Conservation (phyloP, 208 protist genomes). For the Blastocrithidia nonstop region DNA sequence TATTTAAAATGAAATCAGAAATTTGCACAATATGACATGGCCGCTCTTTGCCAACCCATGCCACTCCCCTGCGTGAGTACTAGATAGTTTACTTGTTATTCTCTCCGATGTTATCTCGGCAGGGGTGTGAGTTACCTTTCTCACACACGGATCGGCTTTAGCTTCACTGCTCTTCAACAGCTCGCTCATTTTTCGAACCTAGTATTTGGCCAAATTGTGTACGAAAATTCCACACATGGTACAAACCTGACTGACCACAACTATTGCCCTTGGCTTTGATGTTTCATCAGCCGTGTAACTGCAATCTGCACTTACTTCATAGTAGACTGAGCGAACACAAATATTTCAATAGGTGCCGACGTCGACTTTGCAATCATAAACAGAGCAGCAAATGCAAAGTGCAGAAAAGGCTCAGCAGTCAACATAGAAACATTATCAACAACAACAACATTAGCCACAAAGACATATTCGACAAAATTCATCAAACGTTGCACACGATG, state of each 20-base stretch:
- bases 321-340: background rate
- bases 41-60: conserved; percentile 14
- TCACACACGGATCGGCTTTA: conserved; percentile 40
- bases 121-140: conserved; percentile 52
- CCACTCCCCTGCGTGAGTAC: conserved; percentile 42
- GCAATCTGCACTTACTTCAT: background rate
- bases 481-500: too few relatives aligned
- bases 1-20: too few relatives aligned
- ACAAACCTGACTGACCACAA: conserved; percentile 52
- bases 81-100: conserved; percentile 36
- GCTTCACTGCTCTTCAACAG: conserved; percentile 25
- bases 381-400: background rate
- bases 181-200: conserved; percentile 33
- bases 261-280: conserved; percentile 25
- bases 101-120: conserved; percentile 51
- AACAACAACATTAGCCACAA: conserved; percentile 1
- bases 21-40: background rate
- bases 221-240: conserved; percentile 28
- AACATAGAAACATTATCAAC: background rate
- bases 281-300: conserved; percentile 9
- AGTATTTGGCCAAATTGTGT: conserved; percentile 50
- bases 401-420: background rate
- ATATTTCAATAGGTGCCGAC: too few relatives aligned
- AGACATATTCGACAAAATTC: too few relatives aligned
- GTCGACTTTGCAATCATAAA: background rate